Evolutionary conservation across 768 basidiomycete species (phyloP), one percentile per base, ranked within the genome.

Genomic region (Amanita jacksonii): DNA sequence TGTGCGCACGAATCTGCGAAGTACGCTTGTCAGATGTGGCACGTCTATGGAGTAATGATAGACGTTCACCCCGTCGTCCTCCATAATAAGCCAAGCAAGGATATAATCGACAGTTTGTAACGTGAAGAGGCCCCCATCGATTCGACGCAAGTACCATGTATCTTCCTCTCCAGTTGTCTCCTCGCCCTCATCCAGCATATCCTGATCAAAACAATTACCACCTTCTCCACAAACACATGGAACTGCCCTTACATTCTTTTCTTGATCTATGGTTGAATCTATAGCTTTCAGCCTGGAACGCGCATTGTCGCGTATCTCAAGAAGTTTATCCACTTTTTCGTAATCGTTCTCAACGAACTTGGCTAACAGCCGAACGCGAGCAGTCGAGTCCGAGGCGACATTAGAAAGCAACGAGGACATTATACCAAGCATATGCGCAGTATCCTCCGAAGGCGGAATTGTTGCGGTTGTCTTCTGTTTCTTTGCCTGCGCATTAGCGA

Each of bases 311-410:
- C 93, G 69, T 51, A 91, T 76, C 55, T 98, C 94, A 19, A 96
- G 64, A 23, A 99, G 66, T 53, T 93, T 88, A 59, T 98, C 96
- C 6, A 88, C 79, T 60, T 99, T 98, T 58, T 93, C 91, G 55
- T 96, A 99, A 41, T 84, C 77, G 20, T 65, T 72, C 61, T 98
- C 94, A 10, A 96, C 90, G 53, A 98, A 99, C 62, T 99, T 99
- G 5, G 89, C 70, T 12, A 99, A 66, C 13, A 98, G 65, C 9
- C 96, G 80, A 42, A 86, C 77, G 13, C 89, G 79, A 22, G 75
- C 69, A 0, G 79, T 72, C 5, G 91, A 86, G 44, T 93, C 91
- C 1, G 91, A 91, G 4, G 82, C 72, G 7, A 97, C 77, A 52
- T 87, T 91, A 6, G 85, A 84, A 52, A 91, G 77, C 19, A 98